Conservation (phyloP, 257 asterid species). For the Salvia rosmarinus region DNA sequence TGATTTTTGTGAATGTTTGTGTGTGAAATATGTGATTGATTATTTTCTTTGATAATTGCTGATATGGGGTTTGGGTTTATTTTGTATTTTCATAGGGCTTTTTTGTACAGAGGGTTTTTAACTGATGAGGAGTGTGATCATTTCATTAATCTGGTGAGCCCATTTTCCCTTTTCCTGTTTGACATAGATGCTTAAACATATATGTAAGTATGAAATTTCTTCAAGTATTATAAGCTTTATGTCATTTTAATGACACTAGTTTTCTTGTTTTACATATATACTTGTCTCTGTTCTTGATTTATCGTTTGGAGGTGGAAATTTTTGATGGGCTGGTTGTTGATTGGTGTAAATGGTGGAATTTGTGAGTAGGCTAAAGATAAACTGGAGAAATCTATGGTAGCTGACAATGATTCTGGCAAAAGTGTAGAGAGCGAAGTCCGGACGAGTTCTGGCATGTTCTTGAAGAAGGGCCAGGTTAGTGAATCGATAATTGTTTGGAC, state of each 20-base stretch:
- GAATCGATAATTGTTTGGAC: background rate
- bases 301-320: background rate
- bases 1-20: background rate
- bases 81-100: constrained; percentile 61
- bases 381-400: constrained; percentile 94
- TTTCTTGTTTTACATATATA: constrained; percentile 22
- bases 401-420: constrained; percentile 87
- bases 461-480: constrained; percentile 68
- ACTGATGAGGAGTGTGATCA: constrained; percentile 84
- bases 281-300: too few species aligned
- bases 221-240: background rate
- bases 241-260: constrained; percentile 15
- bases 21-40: constrained; percentile 9
- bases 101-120: constrained; percentile 69
- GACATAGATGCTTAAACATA: background rate
- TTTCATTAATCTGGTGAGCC: constrained; percentile 68
- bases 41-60: constrained; percentile 21
- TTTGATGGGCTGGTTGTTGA: constrained; percentile 1
- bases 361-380: constrained; percentile 74
- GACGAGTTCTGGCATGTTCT: constrained; percentile 93
- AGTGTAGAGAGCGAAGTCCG: constrained; percentile 86
- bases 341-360: constrained; percentile 43
- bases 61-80: constrained; percentile 21
- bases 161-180: background rate
- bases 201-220: constrained; percentile 4